Conservation (phyloP, 768 basidiomycete species). For the Naganishia vaughanmartiniae region DNA sequence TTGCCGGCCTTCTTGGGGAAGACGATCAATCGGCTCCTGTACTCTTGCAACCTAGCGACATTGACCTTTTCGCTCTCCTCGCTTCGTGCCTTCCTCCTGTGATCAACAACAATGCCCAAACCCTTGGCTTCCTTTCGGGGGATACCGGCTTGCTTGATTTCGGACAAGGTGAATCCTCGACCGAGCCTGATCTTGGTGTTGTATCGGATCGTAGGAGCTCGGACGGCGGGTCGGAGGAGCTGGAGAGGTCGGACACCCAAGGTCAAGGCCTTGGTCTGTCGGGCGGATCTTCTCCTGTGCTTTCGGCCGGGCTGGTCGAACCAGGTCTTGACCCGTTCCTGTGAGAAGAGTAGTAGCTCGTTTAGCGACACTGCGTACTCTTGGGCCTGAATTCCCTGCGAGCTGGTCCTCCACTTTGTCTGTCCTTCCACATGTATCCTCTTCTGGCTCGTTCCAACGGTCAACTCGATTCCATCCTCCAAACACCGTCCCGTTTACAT, state of each 20-base stretch:
- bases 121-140: conserved; percentile 87
- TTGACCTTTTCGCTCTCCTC: conserved; percentile 96
- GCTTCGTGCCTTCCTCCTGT: conserved; percentile 90
- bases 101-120: conserved; percentile 93
- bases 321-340: conserved; percentile 80
- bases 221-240: conserved; percentile 93
- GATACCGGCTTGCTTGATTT: conserved; percentile 94
- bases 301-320: conserved; percentile 99
- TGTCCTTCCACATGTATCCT: neutral
- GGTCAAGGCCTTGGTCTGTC: conserved; percentile 82
- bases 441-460: neutral
- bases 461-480: neutral
- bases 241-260: conserved; percentile 87
- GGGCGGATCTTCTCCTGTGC: conserved; percentile 86
- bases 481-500: neutral
- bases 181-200: conserved; percentile 96
- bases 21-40: conserved; percentile 88
- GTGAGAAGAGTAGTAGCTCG: neutral
- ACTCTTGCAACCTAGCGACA: conserved; percentile 86
- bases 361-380: conserved; percentile 3
- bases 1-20: conserved; percentile 95
- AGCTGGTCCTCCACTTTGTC: conserved; percentile 8
- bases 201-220: conserved; percentile 93
- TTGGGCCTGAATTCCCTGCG: neutral
- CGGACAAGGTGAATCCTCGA: conserved; percentile 89